These are phyloP conservation scores for Fraxinus greggii DNA, from an alignment of 305 asterid genomes.

Conservation along the genomic window DNA sequence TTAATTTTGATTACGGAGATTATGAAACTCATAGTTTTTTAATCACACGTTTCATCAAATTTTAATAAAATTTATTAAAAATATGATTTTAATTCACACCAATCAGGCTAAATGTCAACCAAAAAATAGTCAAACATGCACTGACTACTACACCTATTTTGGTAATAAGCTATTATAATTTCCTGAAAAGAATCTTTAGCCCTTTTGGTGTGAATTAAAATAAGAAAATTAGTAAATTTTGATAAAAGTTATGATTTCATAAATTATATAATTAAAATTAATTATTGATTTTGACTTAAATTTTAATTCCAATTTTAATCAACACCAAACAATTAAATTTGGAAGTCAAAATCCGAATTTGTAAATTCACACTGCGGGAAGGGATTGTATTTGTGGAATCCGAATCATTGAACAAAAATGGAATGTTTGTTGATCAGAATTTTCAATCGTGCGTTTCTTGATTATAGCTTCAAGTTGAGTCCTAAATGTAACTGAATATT, in stretches of 20 bases:
- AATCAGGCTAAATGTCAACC: not conserved
- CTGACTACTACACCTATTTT: not conserved
- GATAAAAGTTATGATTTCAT: too few relatives aligned
- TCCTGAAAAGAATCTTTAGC: not conserved
- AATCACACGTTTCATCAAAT: too few relatives aligned
- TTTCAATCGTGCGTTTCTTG: not conserved
- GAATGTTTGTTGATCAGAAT: not conserved
- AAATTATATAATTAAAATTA: too few relatives aligned
- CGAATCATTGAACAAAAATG: not conserved
- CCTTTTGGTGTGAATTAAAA: not conserved
- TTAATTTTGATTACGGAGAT: not conserved
- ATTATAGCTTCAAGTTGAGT: not conserved
- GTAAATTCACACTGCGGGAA: not conserved
- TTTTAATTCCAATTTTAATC: too few relatives aligned
- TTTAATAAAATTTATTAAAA: too few relatives aligned
- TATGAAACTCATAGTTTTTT: too few relatives aligned
- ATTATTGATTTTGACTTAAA: too few relatives aligned
- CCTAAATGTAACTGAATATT: not conserved
- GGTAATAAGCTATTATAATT: not conserved
- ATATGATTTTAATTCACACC: not conserved
- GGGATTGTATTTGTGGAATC: not conserved
- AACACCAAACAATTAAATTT: too few relatives aligned
- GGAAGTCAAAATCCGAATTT: not conserved
- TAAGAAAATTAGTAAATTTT: too few relatives aligned
- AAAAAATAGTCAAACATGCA: not conserved